A percentile compares a stretch with the other conserved stretches of the same genome.
Evolutionary conservation across 345 rosid genomes (phyloP).

Genomic region (Pistacia atlantica): DNA sequence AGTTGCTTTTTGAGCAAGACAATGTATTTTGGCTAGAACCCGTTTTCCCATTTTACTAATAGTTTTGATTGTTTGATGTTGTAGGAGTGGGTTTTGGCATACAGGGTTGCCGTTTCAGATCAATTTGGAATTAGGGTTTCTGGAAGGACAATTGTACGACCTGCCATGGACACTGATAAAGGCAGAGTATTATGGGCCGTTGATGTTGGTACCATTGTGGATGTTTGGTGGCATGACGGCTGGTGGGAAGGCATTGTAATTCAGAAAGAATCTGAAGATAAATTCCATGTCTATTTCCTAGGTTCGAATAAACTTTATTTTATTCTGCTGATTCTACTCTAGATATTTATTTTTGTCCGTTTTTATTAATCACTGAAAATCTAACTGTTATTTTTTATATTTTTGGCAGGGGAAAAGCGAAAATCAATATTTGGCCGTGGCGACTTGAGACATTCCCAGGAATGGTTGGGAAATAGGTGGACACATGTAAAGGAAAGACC

Average conservation of each 20-base stretch:
- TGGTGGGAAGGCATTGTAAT: slow-evolving; percentile 92
- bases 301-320: slow-evolving; percentile 44
- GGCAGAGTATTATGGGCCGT: slow-evolving; percentile 25
- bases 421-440: slow-evolving; percentile 41
- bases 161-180: slow-evolving; percentile 24
- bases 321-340: neutral
- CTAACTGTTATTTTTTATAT: neutral
- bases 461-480: slow-evolving; percentile 77
- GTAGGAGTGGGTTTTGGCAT: slow-evolving; percentile 80
- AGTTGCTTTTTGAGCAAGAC: neutral
- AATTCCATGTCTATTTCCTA: slow-evolving; percentile 62
- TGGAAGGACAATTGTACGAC: slow-evolving; percentile 66
- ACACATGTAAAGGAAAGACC: slow-evolving; percentile 37
- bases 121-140: slow-evolving; percentile 43
- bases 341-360: too few relatives aligned
- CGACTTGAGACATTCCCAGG: slow-evolving; percentile 63
- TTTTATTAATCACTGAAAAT: neutral
- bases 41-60: neutral
- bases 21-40: neutral
- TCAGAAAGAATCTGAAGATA: slow-evolving; percentile 51
- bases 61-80: neutral
- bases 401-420: slow-evolving; percentile 62
- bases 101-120: slow-evolving; percentile 57
- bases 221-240: slow-evolving; percentile 83
- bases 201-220: slow-evolving; percentile 67